Evolutionary conservation across 768 basidiomycete species (phyloP), one percentile per base, ranked within the genome.

Genomic region (Suillus spraguei): DNA sequence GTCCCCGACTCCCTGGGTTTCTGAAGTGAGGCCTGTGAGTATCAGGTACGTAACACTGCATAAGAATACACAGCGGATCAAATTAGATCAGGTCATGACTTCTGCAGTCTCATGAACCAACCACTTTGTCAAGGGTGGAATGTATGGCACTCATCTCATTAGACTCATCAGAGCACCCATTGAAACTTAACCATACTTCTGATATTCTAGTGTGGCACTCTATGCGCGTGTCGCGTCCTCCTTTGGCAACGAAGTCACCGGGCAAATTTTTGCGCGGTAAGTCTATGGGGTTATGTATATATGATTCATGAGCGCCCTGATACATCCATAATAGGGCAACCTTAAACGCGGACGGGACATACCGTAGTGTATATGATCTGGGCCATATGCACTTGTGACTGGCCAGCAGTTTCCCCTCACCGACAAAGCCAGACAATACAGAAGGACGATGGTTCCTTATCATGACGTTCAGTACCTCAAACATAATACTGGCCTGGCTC

Each of bases 11-110:
- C n/a, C 35, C 35, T 55, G 53, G n/a, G 54, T 36, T 47, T 55
- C 22, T 36, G 14, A 56, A 35, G 22, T n/a, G 54, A 55, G 35
- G 35, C n/a, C 35, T 38, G 36, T 56, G 54, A 56, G 54, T 16
- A 22, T 24, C 22, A n/a, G 33, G 35, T 54, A 54, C 35, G 35
- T 47, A 7, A 47, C 5, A n/a, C 42, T 44, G 9, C n/a, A 44
- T 44, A n/a, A 13, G 13, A 14, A 47, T 13, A 22, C 22, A 47
- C 46, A 38, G 10, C 5, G 36, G 16, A 38, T 38, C 22, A 56
- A 56, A 56, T 38, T 38, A 38, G 36, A 56, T 38, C 36, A 24
- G 16, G n/a, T 22, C 35, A 32, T 24, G 16, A 17, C 14, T 50
- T 24, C 8, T 28, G 16, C 16, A 50, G 49, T 50, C 16, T 17